These are phyloP conservation scores for Tetrapyrgos nigripes DNA, from an alignment of 1,284 basidiomycete genomes.

Conservation along the genomic window DNA sequence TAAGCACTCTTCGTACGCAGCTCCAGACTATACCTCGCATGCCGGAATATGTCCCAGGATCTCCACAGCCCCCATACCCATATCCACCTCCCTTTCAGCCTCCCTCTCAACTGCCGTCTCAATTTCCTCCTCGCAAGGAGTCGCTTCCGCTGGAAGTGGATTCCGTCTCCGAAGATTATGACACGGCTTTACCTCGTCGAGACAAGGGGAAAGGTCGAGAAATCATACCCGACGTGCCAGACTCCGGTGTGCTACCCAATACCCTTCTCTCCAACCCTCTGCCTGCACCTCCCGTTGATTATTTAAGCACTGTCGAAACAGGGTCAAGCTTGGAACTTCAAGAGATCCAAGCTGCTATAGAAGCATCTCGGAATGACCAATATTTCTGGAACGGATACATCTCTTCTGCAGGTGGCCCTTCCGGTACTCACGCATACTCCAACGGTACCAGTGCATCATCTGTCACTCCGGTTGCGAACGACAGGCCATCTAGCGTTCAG, in stretches of 20 bases:
- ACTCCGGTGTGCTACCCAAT: background rate
- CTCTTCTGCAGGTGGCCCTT: conserved; percentile 9
- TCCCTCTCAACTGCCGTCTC: no score
- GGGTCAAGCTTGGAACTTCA: conserved; percentile 1
- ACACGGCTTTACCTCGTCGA: background rate
- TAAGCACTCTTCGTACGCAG: conserved; percentile 8
- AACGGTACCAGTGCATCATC: background rate
- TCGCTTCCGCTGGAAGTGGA: background rate
- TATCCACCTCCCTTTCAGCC: background rate
- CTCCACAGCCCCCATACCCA: background rate
- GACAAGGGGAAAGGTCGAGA: conserved; percentile 13
- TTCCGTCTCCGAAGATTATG: background rate
- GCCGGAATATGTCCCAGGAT: background rate
- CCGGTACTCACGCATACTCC: background rate
- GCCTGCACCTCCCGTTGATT: conserved; percentile 6
- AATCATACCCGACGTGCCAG: background rate
- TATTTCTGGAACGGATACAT: conserved; percentile 4
- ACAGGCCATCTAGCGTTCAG: background rate
- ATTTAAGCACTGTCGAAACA: background rate
- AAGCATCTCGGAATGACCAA: conserved; percentile 4
- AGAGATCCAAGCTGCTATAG: conserved; percentile 6
- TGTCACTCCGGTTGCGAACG: background rate
- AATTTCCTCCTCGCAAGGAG: background rate
- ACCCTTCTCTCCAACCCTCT: conserved; percentile 4
- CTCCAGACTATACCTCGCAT: conserved; percentile 3